Percentiles rank a stretch among this genome's conserved stretches.
Evolutionary conservation across 441 rosid genomes (phyloP).

Genomic region (Brassica balearica): DNA sequence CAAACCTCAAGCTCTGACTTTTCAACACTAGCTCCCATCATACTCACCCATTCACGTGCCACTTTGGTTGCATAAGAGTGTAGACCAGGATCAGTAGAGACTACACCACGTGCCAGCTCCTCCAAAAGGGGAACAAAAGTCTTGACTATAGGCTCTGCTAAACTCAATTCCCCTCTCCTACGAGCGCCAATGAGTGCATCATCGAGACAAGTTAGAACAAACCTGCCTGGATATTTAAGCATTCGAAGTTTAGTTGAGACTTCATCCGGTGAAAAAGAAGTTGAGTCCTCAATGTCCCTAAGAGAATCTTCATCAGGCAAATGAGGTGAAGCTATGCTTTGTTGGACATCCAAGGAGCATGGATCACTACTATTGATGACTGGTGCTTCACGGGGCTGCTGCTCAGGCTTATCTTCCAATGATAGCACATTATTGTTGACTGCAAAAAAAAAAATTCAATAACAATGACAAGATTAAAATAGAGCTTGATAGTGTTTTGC

Average conservation of each 20-base stretch:
- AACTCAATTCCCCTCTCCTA: slow-evolving; percentile 29
- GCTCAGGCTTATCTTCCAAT: slow-evolving; percentile 7
- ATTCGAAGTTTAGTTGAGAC: slow-evolving; percentile 42
- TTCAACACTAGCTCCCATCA: slow-evolving; percentile 20
- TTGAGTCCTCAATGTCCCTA: background rate
- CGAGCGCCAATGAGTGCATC: slow-evolving; percentile 25
- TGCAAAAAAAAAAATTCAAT: background rate
- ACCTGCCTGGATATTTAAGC: slow-evolving; percentile 50
- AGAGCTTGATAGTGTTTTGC: slow-evolving; percentile 11
- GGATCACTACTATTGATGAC: background rate
- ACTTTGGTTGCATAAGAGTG: slow-evolving; percentile 23
- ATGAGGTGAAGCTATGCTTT: background rate
- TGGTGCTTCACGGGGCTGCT: background rate
- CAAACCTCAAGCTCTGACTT: slow-evolving; percentile 23
- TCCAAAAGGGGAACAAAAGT: slow-evolving; percentile 34
- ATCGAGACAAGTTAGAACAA: slow-evolving; percentile 51
- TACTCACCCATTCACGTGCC: slow-evolving; percentile 20
- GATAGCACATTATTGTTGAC: slow-evolving; percentile 16
- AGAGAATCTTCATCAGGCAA: background rate
- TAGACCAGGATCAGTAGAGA: background rate
- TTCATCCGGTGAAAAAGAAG: background rate
- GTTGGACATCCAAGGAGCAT: background rate
- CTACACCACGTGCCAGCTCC: slow-evolving; percentile 19
- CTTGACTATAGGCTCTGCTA: slow-evolving; percentile 42
- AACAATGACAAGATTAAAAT: slow-evolving; percentile 5